Evolutionary conservation across 1,139 yeast species (phyloP).

Genomic region (Yamadazyma atlantica): DNA sequence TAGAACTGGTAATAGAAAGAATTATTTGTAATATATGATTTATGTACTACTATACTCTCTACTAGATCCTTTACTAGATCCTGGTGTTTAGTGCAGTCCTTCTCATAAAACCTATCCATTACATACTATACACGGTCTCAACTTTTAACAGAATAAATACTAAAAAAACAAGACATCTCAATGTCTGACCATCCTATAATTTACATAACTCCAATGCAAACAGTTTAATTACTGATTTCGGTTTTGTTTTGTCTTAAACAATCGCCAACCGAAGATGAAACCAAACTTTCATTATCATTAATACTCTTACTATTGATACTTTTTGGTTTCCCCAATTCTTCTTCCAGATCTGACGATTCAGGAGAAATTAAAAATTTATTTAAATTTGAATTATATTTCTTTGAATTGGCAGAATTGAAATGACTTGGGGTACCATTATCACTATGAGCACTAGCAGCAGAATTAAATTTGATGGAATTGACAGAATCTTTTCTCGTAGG

Average conservation of each 20-base stretch:
- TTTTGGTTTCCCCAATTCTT: conserved; percentile 12
- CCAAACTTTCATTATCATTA: conserved; percentile 30
- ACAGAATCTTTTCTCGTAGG: conserved; percentile 23
- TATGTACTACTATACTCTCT: too few species aligned
- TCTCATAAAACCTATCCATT: conserved; percentile 4
- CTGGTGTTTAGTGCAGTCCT: too few species aligned
- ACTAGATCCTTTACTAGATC: too few species aligned
- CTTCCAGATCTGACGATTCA: conserved; percentile 30
- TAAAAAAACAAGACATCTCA: conserved; percentile 1
- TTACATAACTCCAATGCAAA: background rate
- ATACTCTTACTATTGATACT: conserved; percentile 9
- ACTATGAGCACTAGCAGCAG: conserved; percentile 2
- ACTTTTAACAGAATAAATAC: conserved; percentile 1
- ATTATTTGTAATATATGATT: conserved; percentile 49
- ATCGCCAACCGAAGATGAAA: conserved; percentile 41
- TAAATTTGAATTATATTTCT: conserved; percentile 15
- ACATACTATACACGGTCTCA: conserved; percentile 12
- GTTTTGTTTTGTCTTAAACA: conserved; percentile 40
- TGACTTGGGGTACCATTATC: background rate
- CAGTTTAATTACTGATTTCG: conserved; percentile 24
- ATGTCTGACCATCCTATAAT: too few species aligned
- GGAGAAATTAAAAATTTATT: conserved; percentile 30
- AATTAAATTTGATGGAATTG: conserved; percentile 5
- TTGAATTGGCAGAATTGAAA: conserved; percentile 4
- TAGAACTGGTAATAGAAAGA: conserved; percentile 93